A percentile compares a stretch with the other conserved stretches of the same genome.
Conservation (phyloP, 2,329 filamentous ascomycete species). For the Paracoccidioides brasiliensis region DNA sequence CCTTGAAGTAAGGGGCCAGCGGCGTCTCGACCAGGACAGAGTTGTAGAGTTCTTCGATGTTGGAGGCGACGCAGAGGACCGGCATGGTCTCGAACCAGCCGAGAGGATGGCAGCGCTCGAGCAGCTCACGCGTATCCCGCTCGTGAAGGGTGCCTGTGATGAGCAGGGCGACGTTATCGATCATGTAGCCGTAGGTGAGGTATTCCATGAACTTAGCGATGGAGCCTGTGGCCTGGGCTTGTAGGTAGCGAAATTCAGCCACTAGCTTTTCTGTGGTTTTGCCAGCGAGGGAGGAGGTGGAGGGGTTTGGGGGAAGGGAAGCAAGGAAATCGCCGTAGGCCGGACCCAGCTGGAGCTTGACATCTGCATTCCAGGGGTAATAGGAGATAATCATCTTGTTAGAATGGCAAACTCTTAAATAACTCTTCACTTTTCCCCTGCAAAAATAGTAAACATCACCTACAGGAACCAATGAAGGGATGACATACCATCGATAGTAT, state of each 20-base stretch:
- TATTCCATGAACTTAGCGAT: slow-evolving; percentile 96
- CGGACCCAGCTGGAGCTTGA: slow-evolving; percentile 93
- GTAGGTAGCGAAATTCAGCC: slow-evolving; percentile 90
- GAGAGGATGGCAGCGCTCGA: slow-evolving; percentile 90
- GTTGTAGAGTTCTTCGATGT: slow-evolving; percentile 98
- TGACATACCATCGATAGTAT: slow-evolving; percentile 77
- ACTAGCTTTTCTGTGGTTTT: slow-evolving; percentile 98
- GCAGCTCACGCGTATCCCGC: slow-evolving; percentile 84
- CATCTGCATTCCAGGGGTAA: slow-evolving; percentile 46
- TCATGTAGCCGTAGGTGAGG: slow-evolving; percentile 98
- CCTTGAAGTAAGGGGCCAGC: slow-evolving; percentile 93
- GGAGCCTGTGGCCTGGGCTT: slow-evolving; percentile 82
- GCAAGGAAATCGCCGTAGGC: slow-evolving; percentile 96
- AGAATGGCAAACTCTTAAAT: too few relatives aligned
- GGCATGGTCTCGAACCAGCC: slow-evolving; percentile 99
- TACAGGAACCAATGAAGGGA: not conserved
- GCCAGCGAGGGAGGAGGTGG: slow-evolving; percentile 82
- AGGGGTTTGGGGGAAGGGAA: slow-evolving; percentile 86
- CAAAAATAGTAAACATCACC: too few relatives aligned
- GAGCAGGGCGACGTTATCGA: slow-evolving; percentile 94
- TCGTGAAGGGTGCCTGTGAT: slow-evolving; percentile 98
- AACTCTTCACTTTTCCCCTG: too few relatives aligned
- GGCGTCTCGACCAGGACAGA: slow-evolving; percentile 94
- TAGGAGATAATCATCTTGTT: too few relatives aligned
- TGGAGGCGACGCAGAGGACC: slow-evolving; percentile 91